Base-by-base conservation (phyloP, 768 basidiomycete genomes). In the Rhodosporidiobolus sp. region DNA sequence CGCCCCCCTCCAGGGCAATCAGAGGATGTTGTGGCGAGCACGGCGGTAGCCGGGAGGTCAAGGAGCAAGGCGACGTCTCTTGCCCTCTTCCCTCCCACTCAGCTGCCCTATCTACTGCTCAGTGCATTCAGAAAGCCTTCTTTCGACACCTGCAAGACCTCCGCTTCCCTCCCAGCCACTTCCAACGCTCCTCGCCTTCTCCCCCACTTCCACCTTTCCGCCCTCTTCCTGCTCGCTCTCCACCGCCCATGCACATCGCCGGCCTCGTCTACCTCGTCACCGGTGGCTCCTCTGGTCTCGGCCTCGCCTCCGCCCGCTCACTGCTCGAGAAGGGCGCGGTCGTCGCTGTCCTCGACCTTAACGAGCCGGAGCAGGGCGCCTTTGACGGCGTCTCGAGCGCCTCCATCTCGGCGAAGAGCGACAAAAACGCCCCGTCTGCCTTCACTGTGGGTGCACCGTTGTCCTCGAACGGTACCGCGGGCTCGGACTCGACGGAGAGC, bases 301-400 rank as follows among this genome's bases (percentile, higher is more conserved):
- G 75, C 0, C 50, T 34, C 0, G 63, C 75, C 11, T 63, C 61
- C 9, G 60, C 54, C 1, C 78, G 82, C 10, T 82, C 82, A 63
- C 82, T 88, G 45, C 81, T 85, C 49, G 74, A 81, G 4, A 80
- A 81, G 19, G 79, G 83, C 16, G 86, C 83, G 9, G 84, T 83
- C 72, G 79, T 87, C 38, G 83, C 86, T n/a, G 83, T 87, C 28
- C 74, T 88, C 70, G 87, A 88, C 79, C 50, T 79, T 24, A 64
- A 73, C 34, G 50, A 54, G 5, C 49, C 30, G 64, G 57, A 12
- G 9, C 58, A 19, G 12, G 35, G 38, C 11, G 69, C 52, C 59
- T 62, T 50, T 57, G 62, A 75, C 16, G 46, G 49, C 4, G 38
- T 14, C 7, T 43, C 38, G 8, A 14, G 49, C 4, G 38, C 38